Evolutionary conservation across 352 stramenopile genomes (phyloP), one percentile per base, ranked within the genome.

Genomic region (Pythium brachiatum): DNA sequence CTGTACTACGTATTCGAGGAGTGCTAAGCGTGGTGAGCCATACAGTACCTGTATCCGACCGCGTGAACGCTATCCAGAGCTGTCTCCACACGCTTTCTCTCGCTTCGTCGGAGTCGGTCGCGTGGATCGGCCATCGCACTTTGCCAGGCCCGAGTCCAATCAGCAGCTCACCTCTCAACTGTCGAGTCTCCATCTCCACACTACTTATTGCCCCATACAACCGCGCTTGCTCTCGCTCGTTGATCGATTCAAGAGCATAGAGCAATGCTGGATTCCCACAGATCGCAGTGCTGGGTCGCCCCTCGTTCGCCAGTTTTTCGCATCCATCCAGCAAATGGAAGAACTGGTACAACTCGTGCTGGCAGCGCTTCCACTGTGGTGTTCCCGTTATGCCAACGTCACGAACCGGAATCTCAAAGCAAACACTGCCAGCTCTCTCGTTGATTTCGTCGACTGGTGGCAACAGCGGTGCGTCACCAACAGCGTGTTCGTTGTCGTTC

Each of bases 211-310:
- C 32, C 13, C 36, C 53, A 7, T 57, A 29, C 6, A 41, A 18
- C 3, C 46, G 44, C n/a, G 57, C 39, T 15, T 23, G 25, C 26
- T 60, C 53, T 12, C 60, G 27, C 18, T 53, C 13, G 5, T 20
- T 12, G 16, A 76, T 56, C 1, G 55, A 31, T 38, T 64, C 66
- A 5, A 82, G 48, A 7, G 64, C 78, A 25, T 67, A 68, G 6
- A 88, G 53, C 26, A 90, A n/a, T 7, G 80, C 72, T 47, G 72
- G 74, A 59, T 91, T 93, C 2, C 83, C 83, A 36, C 88, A 89
- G 47, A 80, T 75, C 4, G 73, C 76, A 15, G 83, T 93, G 59
- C 79, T 89, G 1, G 83, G 78, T n/a, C 73, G 77, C 1, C 34
- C 48, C 7, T 64, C n/a, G n/a, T 71, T 69, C 7, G 47, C 41